Evolutionary conservation across 2,329 filamentous ascomycete species (phyloP).

Genomic region (Diaporthe caulivora): DNA sequence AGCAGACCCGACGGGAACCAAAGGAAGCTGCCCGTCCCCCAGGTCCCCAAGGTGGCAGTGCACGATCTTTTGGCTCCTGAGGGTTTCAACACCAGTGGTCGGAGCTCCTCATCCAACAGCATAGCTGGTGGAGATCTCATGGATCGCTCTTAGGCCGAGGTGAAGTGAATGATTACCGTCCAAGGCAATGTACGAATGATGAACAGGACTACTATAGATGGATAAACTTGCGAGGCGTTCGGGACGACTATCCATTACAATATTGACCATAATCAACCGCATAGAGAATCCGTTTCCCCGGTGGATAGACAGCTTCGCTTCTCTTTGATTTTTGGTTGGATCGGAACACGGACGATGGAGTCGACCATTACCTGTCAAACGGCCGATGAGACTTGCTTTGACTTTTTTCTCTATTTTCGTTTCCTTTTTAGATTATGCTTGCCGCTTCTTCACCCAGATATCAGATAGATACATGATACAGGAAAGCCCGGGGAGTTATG

Average conservation of each 20-base stretch:
- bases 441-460: background rate
- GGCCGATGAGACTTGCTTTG: conserved; percentile 5
- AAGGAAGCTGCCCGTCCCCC: conserved; percentile 90
- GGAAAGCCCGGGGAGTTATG: conserved; percentile 4
- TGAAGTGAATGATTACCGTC: conserved; percentile 17
- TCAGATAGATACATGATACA: conserved; percentile 26
- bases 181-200: conserved; percentile 38
- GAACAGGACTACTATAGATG: conserved; percentile 40
- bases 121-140: conserved; percentile 79
- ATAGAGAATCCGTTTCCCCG: conserved; percentile 34
- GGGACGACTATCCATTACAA: conserved; percentile 36
- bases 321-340: conserved; percentile 12
- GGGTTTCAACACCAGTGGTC: conserved; percentile 78
- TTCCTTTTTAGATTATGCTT: conserved; percentile 20
- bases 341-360: conserved; percentile 2
- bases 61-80: conserved; percentile 83
- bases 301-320: conserved; percentile 30
- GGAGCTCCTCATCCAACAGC: conserved; percentile 83
- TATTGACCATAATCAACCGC: conserved; percentile 34
- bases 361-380: background rate
- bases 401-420: background rate
- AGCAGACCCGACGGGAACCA: conserved; percentile 87
- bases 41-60: conserved; percentile 89
- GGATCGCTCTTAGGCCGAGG: conserved; percentile 56
- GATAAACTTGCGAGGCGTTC: conserved; percentile 40